Conservation (phyloP, 2,329 filamentous ascomycete genomes). For the Sclerotinia sclerotiorum region DNA sequence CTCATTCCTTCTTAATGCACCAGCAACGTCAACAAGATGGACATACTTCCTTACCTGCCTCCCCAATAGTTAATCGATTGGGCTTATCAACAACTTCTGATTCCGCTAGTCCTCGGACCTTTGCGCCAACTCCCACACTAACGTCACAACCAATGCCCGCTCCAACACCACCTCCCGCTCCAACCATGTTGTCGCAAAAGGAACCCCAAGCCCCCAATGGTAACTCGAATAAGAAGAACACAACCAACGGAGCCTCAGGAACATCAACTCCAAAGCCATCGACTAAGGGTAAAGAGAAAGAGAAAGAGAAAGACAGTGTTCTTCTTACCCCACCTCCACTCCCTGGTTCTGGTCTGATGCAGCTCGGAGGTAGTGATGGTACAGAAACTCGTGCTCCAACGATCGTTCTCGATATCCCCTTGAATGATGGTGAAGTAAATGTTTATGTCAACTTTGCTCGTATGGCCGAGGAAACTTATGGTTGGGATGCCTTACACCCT, state of each 20-base stretch:
- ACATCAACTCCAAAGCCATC: slow-evolving; percentile 53
- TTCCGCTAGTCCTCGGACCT: slow-evolving; percentile 3
- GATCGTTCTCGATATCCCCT: slow-evolving; percentile 79
- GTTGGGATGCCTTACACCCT: slow-evolving; percentile 90
- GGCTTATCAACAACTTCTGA: slow-evolving; percentile 30
- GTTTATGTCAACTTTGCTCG: slow-evolving; percentile 95
- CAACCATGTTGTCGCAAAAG: slow-evolving; percentile 18
- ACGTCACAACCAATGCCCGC: slow-evolving; percentile 12
- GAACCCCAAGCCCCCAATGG: slow-evolving; percentile 1
- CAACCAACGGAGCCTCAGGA: slow-evolving; percentile 48
- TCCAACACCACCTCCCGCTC: slow-evolving; percentile 13
- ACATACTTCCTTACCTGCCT: slow-evolving; percentile 36
- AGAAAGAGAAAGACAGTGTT: slow-evolving; percentile 26
- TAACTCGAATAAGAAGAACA: slow-evolving; percentile 41
- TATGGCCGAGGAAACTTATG: slow-evolving; percentile 89
- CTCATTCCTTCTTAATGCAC: slow-evolving; percentile 41
- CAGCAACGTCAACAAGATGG: slow-evolving; percentile 34
- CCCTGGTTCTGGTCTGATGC: slow-evolving; percentile 62
- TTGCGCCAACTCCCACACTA: slow-evolving; percentile 17
- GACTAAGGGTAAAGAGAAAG: slow-evolving; percentile 49
- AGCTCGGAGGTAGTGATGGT: slow-evolving; percentile 56
- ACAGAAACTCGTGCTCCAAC: slow-evolving; percentile 65
- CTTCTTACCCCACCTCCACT: slow-evolving; percentile 51
- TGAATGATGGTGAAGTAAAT: slow-evolving; percentile 73
- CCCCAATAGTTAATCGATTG: slow-evolving; percentile 36